Conservation (phyloP, 306 rosid species). For the Cyclanthera cordifolia region DNA sequence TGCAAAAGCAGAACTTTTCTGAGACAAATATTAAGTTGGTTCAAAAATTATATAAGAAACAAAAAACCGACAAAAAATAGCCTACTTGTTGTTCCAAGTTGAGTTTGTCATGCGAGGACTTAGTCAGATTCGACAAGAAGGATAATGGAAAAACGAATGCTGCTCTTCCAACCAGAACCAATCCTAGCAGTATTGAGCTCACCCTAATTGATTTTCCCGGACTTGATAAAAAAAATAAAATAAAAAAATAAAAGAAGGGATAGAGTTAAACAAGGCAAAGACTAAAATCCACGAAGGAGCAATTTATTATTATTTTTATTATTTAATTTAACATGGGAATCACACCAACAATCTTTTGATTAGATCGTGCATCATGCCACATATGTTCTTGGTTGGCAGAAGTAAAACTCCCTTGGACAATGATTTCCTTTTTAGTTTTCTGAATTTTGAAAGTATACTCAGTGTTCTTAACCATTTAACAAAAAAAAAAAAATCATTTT, state of each 20-base stretch:
- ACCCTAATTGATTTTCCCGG: conserved; percentile 74
- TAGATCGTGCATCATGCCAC: no score
- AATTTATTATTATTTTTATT: no score
- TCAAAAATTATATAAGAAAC: background rate
- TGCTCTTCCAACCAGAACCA: conserved; percentile 85
- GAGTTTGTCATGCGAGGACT: conserved; percentile 46
- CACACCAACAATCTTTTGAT: no score
- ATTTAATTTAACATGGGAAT: no score
- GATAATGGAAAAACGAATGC: conserved; percentile 87
- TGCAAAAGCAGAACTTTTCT: conserved; percentile 16
- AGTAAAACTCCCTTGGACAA: no score
- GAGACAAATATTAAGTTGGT: background rate
- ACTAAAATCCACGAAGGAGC: background rate
- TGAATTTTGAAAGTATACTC: no score
- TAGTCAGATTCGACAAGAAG: conserved; percentile 66
- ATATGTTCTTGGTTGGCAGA: no score
- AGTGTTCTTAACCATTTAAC: no score
- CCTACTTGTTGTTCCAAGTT: conserved; percentile 79
- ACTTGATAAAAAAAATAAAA: conserved; percentile 24
- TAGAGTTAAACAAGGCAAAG: background rate
- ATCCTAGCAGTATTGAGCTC: conserved; percentile 72
- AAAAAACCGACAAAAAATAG: background rate
- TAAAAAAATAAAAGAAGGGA: background rate
- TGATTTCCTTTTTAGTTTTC: no score
- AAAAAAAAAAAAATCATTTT: no score